phyloP scores from a whole-genome alignment of 225 moss, liverwort and hornwort species.

The Ulota crispa region DNA sequence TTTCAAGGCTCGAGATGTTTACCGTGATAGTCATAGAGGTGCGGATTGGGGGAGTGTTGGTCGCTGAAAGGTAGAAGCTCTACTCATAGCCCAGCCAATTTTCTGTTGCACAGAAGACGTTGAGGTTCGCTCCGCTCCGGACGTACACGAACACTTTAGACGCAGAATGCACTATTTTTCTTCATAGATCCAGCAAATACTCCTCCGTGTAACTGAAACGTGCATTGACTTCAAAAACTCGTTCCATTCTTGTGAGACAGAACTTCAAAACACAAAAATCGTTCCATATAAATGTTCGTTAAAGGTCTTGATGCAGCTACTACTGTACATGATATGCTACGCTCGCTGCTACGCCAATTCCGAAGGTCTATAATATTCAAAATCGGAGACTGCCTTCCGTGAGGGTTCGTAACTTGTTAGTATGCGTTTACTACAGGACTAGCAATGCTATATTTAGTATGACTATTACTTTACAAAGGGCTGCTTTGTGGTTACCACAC shows the following conservation, averaged over 20 bases:
- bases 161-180: not conserved
- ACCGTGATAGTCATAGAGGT: no score
- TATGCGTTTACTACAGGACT: not conserved
- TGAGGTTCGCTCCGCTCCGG: not conserved
- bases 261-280: not conserved
- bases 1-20: not conserved
- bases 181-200: not conserved
- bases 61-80: no score
- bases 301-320: not conserved
- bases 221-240: not conserved
- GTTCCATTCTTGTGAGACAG: not conserved
- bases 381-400: constrained; percentile 2
- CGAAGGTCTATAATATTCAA: not conserved
- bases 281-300: not conserved
- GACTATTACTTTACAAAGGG: not conserved
- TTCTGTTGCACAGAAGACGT: not conserved
- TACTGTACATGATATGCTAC: not conserved
- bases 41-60: not conserved
- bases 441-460: not conserved
- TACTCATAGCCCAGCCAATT: not conserved
- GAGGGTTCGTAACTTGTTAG: not conserved
- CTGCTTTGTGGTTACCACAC: not conserved
- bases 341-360: not conserved
- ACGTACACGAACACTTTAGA: not conserved
- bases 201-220: not conserved